Evolutionary conservation across 2,329 filamentous ascomycete genomes (phyloP), one percentile per base, ranked within the genome.

Genomic region (Fusarium hostae): DNA sequence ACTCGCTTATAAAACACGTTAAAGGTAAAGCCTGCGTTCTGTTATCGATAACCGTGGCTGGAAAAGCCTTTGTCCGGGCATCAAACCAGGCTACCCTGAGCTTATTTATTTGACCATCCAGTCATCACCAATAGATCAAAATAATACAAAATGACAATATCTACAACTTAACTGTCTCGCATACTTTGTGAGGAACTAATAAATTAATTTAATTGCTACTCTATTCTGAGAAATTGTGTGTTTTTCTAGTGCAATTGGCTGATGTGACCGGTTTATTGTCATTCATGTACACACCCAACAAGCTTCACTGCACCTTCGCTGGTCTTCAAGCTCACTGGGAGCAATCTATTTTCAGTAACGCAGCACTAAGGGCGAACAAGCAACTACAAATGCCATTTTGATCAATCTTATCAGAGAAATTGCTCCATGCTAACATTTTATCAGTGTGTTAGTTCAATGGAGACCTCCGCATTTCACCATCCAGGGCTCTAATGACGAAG

Each of bases 221-320:
- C 7, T 0, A 6, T 16, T 6, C 5, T 9, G 3, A 20, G 4
- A 7, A 44, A 9, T 6, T 4, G 6, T 2, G 6, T 3, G 3
- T 2, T 41, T 5, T 18, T 12, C 11, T 8, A 1, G 5, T 2
- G 6, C 7, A 44, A 18, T 18, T 26, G 10, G 24, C 18, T 4
- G 6, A 18, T 8, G 9, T 18, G 26, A 2, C 26, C 26, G 6
- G 26, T 26, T 26, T 26, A 26, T 26, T 26, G 26, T 26, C 7
- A 6, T 26, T 26, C 6, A 6, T 26, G 26, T 26, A 26, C 26
- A 26, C 6, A 26, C 26, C 6, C 26, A 6, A 26, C 6, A 26
- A 6, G 6, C 5, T 26, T 26, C 5, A 26, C 2, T 26, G 5
- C 2, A 6, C 6, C 26, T 26, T 26, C 26, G 6, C 26, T 6